Percentiles rank a stretch among this genome's conserved stretches.
Evolutionary conservation across 371 early-diverging fungal species (phyloP).

Genomic region (Rhizopus delemar): DNA sequence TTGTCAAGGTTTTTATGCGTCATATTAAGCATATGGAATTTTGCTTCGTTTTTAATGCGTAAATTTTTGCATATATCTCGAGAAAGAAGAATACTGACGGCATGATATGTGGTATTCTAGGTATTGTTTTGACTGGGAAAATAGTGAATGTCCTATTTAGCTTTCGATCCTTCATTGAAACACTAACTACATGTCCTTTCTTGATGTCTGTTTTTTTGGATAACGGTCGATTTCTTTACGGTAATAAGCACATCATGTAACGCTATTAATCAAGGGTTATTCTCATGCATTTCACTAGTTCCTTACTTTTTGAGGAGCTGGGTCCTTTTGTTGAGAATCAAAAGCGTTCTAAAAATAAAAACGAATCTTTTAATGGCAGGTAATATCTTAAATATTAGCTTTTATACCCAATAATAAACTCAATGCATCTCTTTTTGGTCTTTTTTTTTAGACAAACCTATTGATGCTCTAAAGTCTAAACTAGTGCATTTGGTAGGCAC

Average conservation of each 20-base stretch:
- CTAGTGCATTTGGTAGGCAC: conserved; percentile 64
- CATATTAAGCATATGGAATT: conserved; percentile 46
- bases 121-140: conserved; percentile 32
- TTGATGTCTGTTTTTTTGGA: conserved; percentile 52
- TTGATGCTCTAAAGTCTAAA: conserved; percentile 65
- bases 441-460: conserved; percentile 34
- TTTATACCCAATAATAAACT: too few relatives aligned
- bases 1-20: conserved; percentile 45
- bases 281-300: conserved; percentile 23
- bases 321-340: conserved; percentile 57
- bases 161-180: conserved; percentile 54
- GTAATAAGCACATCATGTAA: conserved; percentile 18
- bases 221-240: conserved; percentile 57
- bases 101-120: conserved; percentile 17
- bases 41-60: conserved; percentile 48
- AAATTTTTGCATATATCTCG: conserved; percentile 7
- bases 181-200: conserved; percentile 56
- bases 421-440: too few relatives aligned
- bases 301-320: conserved; percentile 67
- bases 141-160: conserved; percentile 45
- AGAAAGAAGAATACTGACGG: conserved; percentile 13
- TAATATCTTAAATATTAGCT: background rate
- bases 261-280: too few relatives aligned
- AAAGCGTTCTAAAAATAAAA: conserved; percentile 60
- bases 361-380: conserved; percentile 57